Evolutionary conservation across 768 basidiomycete species (phyloP), one percentile per base, ranked within the genome.

Genomic region (Phylloporus rhodoxanthus): DNA sequence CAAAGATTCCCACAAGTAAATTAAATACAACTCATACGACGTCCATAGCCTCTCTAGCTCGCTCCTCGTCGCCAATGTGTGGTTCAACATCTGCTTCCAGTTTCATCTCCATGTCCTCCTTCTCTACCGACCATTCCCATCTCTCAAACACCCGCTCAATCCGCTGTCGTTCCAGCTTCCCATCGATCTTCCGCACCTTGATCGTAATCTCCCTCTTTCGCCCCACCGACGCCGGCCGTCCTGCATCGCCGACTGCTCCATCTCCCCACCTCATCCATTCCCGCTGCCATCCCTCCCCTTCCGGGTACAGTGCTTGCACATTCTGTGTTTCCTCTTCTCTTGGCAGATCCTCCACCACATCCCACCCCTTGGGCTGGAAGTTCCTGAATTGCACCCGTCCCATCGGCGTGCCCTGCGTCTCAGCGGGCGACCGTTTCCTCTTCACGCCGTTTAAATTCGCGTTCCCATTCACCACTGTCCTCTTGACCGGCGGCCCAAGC

Each of bases 361-460:
- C 85, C 87, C 87, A 90, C 26, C 59, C 58, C 59, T 75, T 79
- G 0, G 84, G 87, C 62, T 72, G 76, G 70, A 87, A 90, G 61
- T 90, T 81, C 53, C 70, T 76, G 65, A 88, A 87, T 48, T 56
- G 51, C 41, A 59, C 62, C 43, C 32, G 59, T 26, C 26, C 66
- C 57, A 44, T 26, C 42, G 54, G 53, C 17, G 38, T 5, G 28
- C 25, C 48, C 13, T 46, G 54, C 36, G 37, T 37, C 32, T 64
- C 61, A 21, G 51, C 25, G 4, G 63, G 62, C 29, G 67, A 60
- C 64, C 75, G 51, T 65, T 71, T 66, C 63, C 61, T 72, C 61
- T 79, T 81, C 30, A 60, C 57, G 8, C 53, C 62, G 14, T 65
- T 65, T 20, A 51, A 20, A 26, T 42, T 53, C 23, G 23, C 71